These are phyloP conservation scores for Yarrowia sp. DNA, from an alignment of 805 yeast genomes.

Conservation along the genomic window DNA sequence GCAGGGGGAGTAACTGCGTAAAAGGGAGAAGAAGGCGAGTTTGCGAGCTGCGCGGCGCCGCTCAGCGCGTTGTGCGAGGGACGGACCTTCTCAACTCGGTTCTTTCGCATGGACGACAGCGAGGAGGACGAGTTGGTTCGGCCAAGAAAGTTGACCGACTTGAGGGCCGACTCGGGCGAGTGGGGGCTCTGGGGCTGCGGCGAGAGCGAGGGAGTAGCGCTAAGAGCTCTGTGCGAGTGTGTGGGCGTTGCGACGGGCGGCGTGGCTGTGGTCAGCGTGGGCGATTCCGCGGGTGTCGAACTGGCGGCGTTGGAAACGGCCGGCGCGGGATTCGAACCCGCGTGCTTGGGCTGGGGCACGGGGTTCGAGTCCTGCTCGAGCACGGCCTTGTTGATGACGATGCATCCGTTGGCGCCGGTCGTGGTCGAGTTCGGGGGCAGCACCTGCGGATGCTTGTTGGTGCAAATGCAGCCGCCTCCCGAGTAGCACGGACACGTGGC, in stretches of 20 bases:
- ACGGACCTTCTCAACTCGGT: constrained; percentile 18
- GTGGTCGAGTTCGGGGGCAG: constrained; percentile 21
- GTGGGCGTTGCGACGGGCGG: constrained; percentile 1
- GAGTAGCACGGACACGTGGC: constrained; percentile 32
- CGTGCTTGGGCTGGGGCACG: too few relatives aligned
- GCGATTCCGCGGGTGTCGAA: too few relatives aligned
- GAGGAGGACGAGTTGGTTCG: constrained; percentile 23
- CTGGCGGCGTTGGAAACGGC: too few relatives aligned
- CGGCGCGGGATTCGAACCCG: too few relatives aligned
- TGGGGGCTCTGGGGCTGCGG: constrained; percentile 17
- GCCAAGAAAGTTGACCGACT: constrained; percentile 7
- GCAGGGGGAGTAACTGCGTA: constrained; percentile 19
- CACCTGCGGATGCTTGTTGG: constrained; percentile 20
- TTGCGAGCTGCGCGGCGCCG: constrained; percentile 8
- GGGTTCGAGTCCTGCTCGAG: neutral
- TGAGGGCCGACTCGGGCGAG: constrained; percentile 6
- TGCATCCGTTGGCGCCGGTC: constrained; percentile 30
- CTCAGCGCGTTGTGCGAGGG: constrained; percentile 1
- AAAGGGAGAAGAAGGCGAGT: constrained; percentile 17
- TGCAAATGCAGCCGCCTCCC: constrained; percentile 27
- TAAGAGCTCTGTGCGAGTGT: neutral
- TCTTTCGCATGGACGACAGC: constrained; percentile 5
- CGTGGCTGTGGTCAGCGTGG: neutral
- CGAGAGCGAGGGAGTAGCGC: neutral
- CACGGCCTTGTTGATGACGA: constrained; percentile 6